Base-by-base conservation (phyloP, 306 rosid genomes). In the Corylus avellana region DNA sequence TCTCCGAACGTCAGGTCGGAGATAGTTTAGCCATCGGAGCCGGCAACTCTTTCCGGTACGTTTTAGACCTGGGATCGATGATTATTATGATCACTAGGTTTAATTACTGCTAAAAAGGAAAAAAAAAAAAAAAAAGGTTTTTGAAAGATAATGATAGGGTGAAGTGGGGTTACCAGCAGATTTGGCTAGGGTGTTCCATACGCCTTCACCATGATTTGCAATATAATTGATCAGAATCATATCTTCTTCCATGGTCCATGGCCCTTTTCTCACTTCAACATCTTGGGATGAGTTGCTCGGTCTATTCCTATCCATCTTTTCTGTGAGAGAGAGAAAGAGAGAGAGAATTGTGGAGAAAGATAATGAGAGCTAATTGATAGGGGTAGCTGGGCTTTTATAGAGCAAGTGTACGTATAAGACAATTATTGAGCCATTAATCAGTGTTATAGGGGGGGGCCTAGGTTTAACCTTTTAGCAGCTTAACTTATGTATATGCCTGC, bases 191-290 rank as follows among this genome's bases (percentile, higher is more conserved):
- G 93, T 86, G 72, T 95, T 95, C 99, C 99, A 95, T 16, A 95
- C 98, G 13, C 99, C 99, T 89, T 95, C 99, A 57, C 99, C 99
- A 25, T 95, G 99, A 82, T 93, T 95, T 11, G 99, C 97, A 46
- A 95, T 95, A 74, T 95, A 91, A 88, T 90, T 93, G 16, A 95
- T 91, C 77, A 95, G 86, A 88, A 93, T 93, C 90, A 91, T 79
- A 67, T 95, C 99, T 79, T 95, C 99, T 86, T 93, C 99, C 91
- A 90, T 83, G n/a, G 99, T 93, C 98, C 99, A 95, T 61, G 99
- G 99, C 70, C 99, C 99, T 82, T 95, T 95, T 85, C 99, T 87
- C 82, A 95, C 94, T 82, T 93, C 98, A 75, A 90, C 93, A 55
- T 93, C 99, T 59, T 90, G 90, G 70, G 92, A 83, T 78, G 86